phyloP scores from a whole-genome alignment of 768 basidiomycete genomes.

The Lentinula sp. region DNA sequence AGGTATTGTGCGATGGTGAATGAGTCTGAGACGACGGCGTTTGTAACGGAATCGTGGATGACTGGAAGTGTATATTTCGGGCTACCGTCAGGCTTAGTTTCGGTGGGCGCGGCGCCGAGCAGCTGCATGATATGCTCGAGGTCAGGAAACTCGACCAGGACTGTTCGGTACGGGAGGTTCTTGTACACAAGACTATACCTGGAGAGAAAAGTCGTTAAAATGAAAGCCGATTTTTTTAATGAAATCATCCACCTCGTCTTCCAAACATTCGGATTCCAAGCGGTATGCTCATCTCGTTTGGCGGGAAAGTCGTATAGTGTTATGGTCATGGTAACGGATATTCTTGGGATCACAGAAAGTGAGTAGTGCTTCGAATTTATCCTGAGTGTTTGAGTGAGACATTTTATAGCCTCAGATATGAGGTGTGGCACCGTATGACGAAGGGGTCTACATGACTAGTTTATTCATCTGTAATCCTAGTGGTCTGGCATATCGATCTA shows the following conservation, averaged over 20 bases:
- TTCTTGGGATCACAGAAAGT: not conserved
- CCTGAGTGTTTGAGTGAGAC: no score
- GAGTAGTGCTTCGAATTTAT: not conserved
- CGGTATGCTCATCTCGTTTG: not conserved
- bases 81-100: conserved; percentile 16
- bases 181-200: conserved; percentile 12
- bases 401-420: not conserved
- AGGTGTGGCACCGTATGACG: no score
- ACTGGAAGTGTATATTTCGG: conserved; percentile 31
- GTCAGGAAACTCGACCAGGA: conserved; percentile 36
- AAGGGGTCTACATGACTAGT: not conserved
- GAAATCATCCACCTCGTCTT: not conserved
- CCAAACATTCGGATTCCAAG: conserved; percentile 2
- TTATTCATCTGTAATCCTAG: not conserved
- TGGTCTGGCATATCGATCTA: not conserved
- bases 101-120: conserved; percentile 22
- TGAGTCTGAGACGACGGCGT: conserved; percentile 24
- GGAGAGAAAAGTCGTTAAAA: not conserved
- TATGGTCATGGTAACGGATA: not conserved
- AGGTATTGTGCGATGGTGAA: conserved; percentile 30
- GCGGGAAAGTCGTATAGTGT: conserved; percentile 1
- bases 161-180: conserved; percentile 23
- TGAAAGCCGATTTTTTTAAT: no score
- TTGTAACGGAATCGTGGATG: conserved; percentile 31
- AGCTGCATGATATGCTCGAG: conserved; percentile 21